Percentiles rank a stretch among this genome's conserved stretches.
Conservation (phyloP, 2,329 filamentous ascomycete species). For the Fusarium sp. region DNA sequence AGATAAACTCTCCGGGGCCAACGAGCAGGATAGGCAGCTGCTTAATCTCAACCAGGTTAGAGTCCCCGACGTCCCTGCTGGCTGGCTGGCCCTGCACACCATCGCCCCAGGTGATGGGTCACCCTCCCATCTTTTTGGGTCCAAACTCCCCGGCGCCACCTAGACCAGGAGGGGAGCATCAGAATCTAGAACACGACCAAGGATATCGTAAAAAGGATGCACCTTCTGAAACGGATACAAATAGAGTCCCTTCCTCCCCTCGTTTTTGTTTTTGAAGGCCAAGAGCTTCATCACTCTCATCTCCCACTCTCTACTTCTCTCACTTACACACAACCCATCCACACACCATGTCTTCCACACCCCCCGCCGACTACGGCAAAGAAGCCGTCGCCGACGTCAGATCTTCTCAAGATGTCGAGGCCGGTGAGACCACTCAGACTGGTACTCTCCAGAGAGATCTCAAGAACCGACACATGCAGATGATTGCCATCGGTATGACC, state of each 20-base stretch:
- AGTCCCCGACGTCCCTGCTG: slow-evolving; percentile 25
- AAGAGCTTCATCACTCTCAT: slow-evolving; percentile 36
- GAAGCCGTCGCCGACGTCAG: slow-evolving; percentile 32
- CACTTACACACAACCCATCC: neutral
- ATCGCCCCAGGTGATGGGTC: slow-evolving; percentile 7
- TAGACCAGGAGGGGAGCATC: neutral
- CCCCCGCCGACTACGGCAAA: slow-evolving; percentile 34
- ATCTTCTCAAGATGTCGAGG: slow-evolving; percentile 33
- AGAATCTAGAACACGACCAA: slow-evolving; percentile 27
- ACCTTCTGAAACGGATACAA: slow-evolving; percentile 28
- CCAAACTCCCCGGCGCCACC: slow-evolving; percentile 22
- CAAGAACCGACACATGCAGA: slow-evolving; percentile 87
- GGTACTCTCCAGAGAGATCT: slow-evolving; percentile 62
- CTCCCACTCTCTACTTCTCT: neutral
- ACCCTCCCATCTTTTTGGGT: slow-evolving; percentile 18
- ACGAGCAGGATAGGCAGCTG: slow-evolving; percentile 2
- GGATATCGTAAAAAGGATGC: slow-evolving; percentile 8
- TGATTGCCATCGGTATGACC: slow-evolving; percentile 81
- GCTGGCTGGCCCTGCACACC: slow-evolving; percentile 32
- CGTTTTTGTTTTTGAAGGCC: slow-evolving; percentile 15
- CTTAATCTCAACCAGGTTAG: slow-evolving; percentile 24
- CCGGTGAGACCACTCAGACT: slow-evolving; percentile 28
- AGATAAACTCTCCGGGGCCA: slow-evolving; percentile 2
- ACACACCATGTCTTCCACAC: slow-evolving; percentile 26
- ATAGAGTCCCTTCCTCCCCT: slow-evolving; percentile 23